These are phyloP conservation scores for Phytophthora ohioensis DNA, from an alignment of 352 stramenopile genomes.

Conservation along the genomic window DNA sequence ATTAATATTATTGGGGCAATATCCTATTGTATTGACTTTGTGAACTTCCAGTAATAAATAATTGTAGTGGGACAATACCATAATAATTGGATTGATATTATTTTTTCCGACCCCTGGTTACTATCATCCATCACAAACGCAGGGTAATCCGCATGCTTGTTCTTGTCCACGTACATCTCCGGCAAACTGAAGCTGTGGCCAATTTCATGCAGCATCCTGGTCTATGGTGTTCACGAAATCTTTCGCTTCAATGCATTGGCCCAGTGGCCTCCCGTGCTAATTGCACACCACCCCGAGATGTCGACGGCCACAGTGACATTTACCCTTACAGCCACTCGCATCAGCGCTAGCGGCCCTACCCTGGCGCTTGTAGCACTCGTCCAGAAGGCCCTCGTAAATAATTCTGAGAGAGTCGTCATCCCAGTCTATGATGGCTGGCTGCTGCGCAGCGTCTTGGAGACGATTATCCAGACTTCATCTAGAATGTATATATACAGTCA, in stretches of 20 bases:
- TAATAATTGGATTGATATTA: no score
- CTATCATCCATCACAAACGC: constrained; percentile 30
- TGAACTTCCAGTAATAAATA: no score
- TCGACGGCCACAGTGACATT: constrained; percentile 54
- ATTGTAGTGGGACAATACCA: no score
- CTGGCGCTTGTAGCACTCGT: constrained; percentile 12
- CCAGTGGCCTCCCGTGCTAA: constrained; percentile 45
- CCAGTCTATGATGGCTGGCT: constrained; percentile 48
- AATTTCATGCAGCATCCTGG: constrained; percentile 51
- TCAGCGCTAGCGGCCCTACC: constrained; percentile 25
- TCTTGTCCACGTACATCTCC: constrained; percentile 36
- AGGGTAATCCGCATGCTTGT: constrained; percentile 31
- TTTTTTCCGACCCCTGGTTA: constrained; percentile 8
- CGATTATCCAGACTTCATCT: no score
- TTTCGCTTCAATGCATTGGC: constrained; percentile 48
- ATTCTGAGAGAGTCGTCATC: constrained; percentile 35
- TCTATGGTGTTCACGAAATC: constrained; percentile 46
- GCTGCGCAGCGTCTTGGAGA: constrained; percentile 27
- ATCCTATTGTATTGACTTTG: no score
- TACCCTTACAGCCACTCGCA: constrained; percentile 27
- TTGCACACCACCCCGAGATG: constrained; percentile 27
- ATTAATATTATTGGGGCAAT: no score
- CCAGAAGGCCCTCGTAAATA: constrained; percentile 8
- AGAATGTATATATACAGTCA: no score
- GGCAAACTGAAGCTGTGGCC: constrained; percentile 48